Evolutionary conservation across 169 alveolate genomes (phyloP), one percentile per base, ranked within the genome.

Genomic region (Plasmodium vivax): DNA sequence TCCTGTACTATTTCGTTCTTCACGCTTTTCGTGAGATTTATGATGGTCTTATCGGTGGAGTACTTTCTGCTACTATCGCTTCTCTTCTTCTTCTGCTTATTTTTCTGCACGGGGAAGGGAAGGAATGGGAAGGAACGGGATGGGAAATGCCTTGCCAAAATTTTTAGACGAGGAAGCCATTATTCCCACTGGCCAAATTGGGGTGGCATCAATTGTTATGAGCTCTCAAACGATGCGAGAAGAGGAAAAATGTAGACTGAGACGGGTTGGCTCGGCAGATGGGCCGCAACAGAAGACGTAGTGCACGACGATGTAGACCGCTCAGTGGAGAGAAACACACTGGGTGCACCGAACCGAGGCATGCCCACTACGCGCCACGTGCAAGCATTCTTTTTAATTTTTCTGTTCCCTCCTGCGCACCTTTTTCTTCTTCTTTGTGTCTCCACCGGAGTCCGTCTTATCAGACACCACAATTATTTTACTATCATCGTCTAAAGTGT

Each of bases 381-480:
- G 19, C 41, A 30, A 23, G 14, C n/a, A 19, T 68, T 75, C 45
- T 75, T 16, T 16, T 75, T 34, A 34, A 75, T 81, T 47, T 43
- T 81, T 6, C 19, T 27, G 6, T 38, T 10, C 72, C 45, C 7
- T 87, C 56, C 10, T 38, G 7, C 88, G 32, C 32, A 87, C 94
- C 94, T 87, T 75, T 23, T 68, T 87, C 38, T 87, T 79, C 54
- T 80, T 84, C 19, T 58, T 80, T 36, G 74, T 77, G 36, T 56
- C 75, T 9, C 75, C 41, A 54, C 72, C 47, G 45, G 93, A 85
- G 16, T 87, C 88, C 30, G 51, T 41, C 45, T 62, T 41, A 23
- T 87, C 94, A 38, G 88, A 27, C 19, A 87, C 68, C 71, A 23
- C 81, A 23, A 32, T 85, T 73, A 85, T 74, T 73, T 85, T 85